These are phyloP conservation scores for Leishmania turanica DNA, from an alignment of 208 protist genomes.

Conservation along the genomic window DNA sequence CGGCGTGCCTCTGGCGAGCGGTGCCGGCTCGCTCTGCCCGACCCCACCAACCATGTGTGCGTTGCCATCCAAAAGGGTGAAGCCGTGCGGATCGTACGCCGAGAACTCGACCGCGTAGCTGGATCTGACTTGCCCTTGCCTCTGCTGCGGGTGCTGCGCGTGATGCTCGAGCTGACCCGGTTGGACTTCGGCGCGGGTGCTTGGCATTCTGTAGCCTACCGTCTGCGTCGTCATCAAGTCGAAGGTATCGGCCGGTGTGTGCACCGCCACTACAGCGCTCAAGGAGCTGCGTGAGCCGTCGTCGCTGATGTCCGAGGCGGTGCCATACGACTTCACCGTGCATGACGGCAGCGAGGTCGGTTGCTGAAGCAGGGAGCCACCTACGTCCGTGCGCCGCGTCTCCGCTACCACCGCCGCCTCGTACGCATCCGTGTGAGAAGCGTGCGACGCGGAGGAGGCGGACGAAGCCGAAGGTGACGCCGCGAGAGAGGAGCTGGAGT, in stretches of 20 bases:
- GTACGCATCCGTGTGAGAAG: neutral
- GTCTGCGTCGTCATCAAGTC: neutral
- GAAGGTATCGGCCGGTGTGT: neutral
- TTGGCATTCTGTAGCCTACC: neutral
- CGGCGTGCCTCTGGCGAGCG: neutral
- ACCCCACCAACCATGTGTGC: neutral
- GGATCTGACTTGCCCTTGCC: neutral
- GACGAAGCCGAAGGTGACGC: neutral
- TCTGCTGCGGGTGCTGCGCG: neutral
- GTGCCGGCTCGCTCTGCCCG: neutral
- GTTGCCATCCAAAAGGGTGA: neutral
- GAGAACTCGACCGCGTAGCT: neutral
- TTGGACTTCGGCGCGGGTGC: neutral
- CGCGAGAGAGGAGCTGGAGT: neutral
- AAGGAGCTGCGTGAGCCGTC: slow-evolving; percentile 1
- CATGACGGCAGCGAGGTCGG: neutral
- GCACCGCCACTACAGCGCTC: slow-evolving; percentile 5
- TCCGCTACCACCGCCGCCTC: neutral
- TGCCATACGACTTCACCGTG: slow-evolving; percentile 21
- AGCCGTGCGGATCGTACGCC: neutral
- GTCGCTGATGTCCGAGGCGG: slow-evolving; percentile 15
- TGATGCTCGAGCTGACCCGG: neutral
- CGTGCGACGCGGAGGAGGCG: neutral
- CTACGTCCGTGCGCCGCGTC: neutral
- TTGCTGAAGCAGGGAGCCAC: slow-evolving; percentile 6